Evolutionary conservation across 1,284 basidiomycete species (phyloP), one percentile per base, ranked within the genome.

Genomic region (Heimioporus punctisporus): DNA sequence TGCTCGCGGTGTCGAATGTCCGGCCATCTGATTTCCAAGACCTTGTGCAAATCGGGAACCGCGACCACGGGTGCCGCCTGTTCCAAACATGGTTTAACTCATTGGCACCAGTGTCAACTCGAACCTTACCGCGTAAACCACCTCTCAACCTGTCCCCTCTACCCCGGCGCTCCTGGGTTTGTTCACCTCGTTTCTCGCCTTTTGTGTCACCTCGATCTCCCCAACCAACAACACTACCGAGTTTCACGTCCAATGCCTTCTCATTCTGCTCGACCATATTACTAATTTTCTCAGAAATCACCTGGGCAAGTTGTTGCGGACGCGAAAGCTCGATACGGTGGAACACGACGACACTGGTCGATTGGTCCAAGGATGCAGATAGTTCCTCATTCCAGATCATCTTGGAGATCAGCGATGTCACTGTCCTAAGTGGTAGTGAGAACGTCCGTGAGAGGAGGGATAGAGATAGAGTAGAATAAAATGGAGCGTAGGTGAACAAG

Each of bases 341-440:
- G 80, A 98, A 94, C 48, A 96, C 87, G 49, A 97, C 80, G 45
- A 96, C 93, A 52, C 87, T 85, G 50, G 87, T 86, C 21, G 92
- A 87, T 71, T 93, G 93, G 71, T 99, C 97, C 55, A 99, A 80
- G 30, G 94, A 96, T 2, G 97, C 97, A 11, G 92, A 83, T 17
- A 99, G 80, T 72, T 98, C 96, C 70, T 98, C 97, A 65, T 85
- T 95, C 95, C 96, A 98, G 68, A 99, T 98, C 97, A 99, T 98
- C 76, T 95, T 94, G 46, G 93, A 96, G 46, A 98, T 92, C 64
- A 98, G 88, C 25, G 95, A 96, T 7, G 91, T 95, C 10, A 98
- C 94, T 15, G 85, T 78, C 49, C 88, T 83, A 54, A 90, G 74
- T 9, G 93, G 81, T 17, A 99, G 80, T 28, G 88, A 88, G 77